These are phyloP conservation scores for Ceratocystis eucalypticola DNA, from an alignment of 2,329 filamentous ascomycete genomes.

Conservation along the genomic window DNA sequence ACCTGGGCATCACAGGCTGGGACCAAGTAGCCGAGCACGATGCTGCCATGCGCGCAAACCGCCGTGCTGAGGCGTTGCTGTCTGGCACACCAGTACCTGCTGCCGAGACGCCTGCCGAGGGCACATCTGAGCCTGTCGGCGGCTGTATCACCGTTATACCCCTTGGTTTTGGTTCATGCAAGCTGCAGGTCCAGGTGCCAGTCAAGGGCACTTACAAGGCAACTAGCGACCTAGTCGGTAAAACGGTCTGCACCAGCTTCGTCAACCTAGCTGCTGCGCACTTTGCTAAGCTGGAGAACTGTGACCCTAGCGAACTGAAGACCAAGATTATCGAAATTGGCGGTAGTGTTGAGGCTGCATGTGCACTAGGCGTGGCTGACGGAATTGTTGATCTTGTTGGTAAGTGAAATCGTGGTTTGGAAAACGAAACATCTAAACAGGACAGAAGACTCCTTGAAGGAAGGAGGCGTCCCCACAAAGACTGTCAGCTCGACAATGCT, in stretches of 20 bases:
- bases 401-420: constrained; percentile 34
- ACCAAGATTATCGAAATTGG: constrained; percentile 91
- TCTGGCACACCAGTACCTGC: constrained; percentile 22
- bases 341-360: constrained; percentile 93
- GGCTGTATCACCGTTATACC: constrained; percentile 80
- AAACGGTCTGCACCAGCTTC: constrained; percentile 92
- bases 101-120: constrained; percentile 18
- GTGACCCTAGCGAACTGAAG: constrained; percentile 31
- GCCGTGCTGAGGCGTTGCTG: constrained; percentile 36
- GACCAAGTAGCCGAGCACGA: constrained; percentile 91
- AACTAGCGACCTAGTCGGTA: constrained; percentile 70
- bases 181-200: constrained; percentile 92
- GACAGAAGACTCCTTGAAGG: too few relatives aligned
- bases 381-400: constrained; percentile 96
- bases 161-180: constrained; percentile 79
- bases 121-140: constrained; percentile 34
- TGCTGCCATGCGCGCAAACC: constrained; percentile 41
- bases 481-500: background rate
- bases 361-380: constrained; percentile 86
- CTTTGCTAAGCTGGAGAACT: constrained; percentile 62
- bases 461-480: too few relatives aligned
- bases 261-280: constrained; percentile 71
- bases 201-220: constrained; percentile 61
- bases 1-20: constrained; percentile 85
- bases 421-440: background rate